phyloP scores from a whole-genome alignment of 2,329 filamentous ascomycete species.

The Neurospora crassa region DNA sequence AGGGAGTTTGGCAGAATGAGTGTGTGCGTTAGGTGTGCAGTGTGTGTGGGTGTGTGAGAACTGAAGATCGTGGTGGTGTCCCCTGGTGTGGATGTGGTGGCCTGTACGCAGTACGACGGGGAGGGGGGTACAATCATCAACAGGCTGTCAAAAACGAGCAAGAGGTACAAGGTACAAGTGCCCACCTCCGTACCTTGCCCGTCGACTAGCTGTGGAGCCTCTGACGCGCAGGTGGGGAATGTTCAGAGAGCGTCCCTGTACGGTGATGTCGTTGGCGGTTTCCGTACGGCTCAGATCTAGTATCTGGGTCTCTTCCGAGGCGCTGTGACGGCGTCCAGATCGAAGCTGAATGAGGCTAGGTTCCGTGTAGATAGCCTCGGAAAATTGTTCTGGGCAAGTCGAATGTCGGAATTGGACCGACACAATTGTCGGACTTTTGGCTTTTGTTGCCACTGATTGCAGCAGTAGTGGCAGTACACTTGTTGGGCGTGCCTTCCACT shows the following conservation, averaged over 20 bases:
- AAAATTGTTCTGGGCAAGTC: neutral
- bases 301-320: neutral
- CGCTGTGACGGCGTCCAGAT: neutral
- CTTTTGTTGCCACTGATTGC: neutral
- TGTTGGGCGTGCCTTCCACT: neutral
- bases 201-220: neutral
- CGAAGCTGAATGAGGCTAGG: neutral
- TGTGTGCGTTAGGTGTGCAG: neutral
- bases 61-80: neutral
- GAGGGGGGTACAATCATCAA: neutral
- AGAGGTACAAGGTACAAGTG: neutral
- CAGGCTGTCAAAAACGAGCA: neutral
- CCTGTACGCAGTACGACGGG: neutral
- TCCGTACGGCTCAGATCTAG: neutral
- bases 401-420: neutral
- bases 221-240: constrained; percentile 5
- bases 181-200: neutral
- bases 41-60: neutral
- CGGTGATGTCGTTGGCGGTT: constrained; percentile 5
- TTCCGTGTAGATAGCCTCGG: neutral
- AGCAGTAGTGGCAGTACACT: neutral
- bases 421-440: neutral
- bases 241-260: constrained; percentile 1
- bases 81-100: neutral
- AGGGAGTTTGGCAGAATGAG: neutral